Evolutionary conservation across 1,139 yeast species (phyloP).

Genomic region (Yamadazyma sp.): DNA sequence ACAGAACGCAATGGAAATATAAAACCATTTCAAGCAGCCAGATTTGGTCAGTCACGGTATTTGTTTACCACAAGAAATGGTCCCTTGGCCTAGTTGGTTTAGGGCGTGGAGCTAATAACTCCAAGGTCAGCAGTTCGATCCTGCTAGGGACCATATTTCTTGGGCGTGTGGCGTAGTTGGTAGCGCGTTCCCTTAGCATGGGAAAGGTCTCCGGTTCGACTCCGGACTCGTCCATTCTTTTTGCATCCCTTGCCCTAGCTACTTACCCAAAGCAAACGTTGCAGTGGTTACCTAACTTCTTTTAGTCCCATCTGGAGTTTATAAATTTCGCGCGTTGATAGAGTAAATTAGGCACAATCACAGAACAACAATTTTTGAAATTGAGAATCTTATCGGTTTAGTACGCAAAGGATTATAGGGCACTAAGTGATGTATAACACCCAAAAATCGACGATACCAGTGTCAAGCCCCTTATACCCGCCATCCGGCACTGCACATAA

Average conservation of each 20-base stretch:
- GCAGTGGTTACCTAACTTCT: too few relatives aligned
- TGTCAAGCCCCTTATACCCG: not conserved
- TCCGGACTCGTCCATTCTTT: constrained; percentile 54
- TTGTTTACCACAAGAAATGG: constrained; percentile 18
- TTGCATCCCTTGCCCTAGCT: too few relatives aligned
- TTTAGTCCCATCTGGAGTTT: too few relatives aligned
- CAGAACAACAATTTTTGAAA: not conserved
- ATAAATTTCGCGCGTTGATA: not conserved
- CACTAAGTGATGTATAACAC: not conserved
- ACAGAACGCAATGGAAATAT: too few relatives aligned
- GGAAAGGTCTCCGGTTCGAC: constrained; percentile 90
- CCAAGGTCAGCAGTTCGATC: constrained; percentile 85
- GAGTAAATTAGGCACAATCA: not conserved
- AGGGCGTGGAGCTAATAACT: constrained; percentile 90
- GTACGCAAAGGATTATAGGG: not conserved
- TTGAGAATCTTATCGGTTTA: constrained; percentile 1
- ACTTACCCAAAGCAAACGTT: too few relatives aligned
- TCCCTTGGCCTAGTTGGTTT: constrained; percentile 17
- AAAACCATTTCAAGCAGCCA: too few relatives aligned
- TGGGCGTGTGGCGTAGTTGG: constrained; percentile 94
- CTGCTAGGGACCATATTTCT: constrained; percentile 70
- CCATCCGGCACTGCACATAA: not conserved
- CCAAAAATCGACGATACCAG: not conserved
- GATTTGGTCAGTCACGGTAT: too few relatives aligned
- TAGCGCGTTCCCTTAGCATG: constrained; percentile 92